These are phyloP conservation scores for Pythium periplocum DNA, from an alignment of 352 stramenopile species.

Conservation along the genomic window DNA sequence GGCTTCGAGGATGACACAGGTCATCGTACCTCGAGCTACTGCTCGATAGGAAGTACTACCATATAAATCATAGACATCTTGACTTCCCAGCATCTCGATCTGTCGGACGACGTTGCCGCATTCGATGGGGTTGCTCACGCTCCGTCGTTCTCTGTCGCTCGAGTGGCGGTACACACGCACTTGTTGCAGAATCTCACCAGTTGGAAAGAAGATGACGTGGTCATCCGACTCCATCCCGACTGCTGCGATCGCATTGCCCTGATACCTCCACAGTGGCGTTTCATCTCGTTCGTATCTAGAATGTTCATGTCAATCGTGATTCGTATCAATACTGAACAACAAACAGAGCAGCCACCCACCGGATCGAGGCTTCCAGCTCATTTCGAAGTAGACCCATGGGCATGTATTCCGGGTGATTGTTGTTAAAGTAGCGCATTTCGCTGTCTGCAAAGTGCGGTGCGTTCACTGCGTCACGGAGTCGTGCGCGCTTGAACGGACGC, in stretches of 20 bases:
- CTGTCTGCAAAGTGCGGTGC: not conserved
- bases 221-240: constrained; percentile 19
- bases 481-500: constrained; percentile 35
- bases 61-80: constrained; percentile 30
- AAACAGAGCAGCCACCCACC: no score
- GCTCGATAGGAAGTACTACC: constrained; percentile 24
- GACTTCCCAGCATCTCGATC: constrained; percentile 48
- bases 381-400: no score
- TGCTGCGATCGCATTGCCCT: constrained; percentile 61
- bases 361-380: no score
- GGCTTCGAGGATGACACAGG: constrained; percentile 33
- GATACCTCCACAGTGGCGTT: constrained; percentile 23
- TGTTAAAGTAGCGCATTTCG: constrained; percentile 18
- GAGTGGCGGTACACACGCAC: constrained; percentile 38
- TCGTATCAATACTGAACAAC: no score
- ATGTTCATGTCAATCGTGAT: not conserved
- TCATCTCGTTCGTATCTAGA: not conserved
- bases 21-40: constrained; percentile 36
- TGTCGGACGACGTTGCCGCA: constrained; percentile 54
- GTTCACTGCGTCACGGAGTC: constrained; percentile 12
- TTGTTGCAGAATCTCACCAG: constrained; percentile 59
- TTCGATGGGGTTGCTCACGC: constrained; percentile 40
- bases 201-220: constrained; percentile 66
- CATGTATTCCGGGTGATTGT: constrained; percentile 28
- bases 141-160: constrained; percentile 1